Percentiles rank a stretch among this genome's conserved stretches.
phyloP scores from a whole-genome alignment of 768 basidiomycete species.

The Strobilomyces echinocephalus region DNA sequence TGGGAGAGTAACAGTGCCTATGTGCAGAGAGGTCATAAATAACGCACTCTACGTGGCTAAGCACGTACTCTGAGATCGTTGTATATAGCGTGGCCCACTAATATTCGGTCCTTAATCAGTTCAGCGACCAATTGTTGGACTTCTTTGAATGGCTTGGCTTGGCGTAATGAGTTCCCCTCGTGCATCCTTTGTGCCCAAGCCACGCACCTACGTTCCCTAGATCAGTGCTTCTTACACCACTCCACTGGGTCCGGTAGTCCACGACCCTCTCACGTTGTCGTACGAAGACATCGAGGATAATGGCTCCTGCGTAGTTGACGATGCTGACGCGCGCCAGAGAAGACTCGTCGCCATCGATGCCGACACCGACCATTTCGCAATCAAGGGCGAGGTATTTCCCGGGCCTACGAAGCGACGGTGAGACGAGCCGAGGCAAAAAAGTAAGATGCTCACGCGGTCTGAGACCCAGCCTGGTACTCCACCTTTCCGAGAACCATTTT shows the following conservation, averaged over 20 bases:
- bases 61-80: constrained; percentile 74
- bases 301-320: constrained; percentile 82
- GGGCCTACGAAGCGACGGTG: constrained; percentile 36
- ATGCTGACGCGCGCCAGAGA: constrained; percentile 31
- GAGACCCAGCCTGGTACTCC: constrained; percentile 33
- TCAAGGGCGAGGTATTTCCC: constrained; percentile 82
- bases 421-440: neutral
- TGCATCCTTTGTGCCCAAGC: too few species aligned
- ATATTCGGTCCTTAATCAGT: constrained; percentile 67
- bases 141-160: constrained; percentile 74
- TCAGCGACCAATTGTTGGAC: constrained; percentile 76
- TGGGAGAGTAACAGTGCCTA: constrained; percentile 68
- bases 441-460: constrained; percentile 41
- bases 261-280: constrained; percentile 81
- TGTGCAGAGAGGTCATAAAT: neutral
- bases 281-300: constrained; percentile 82
- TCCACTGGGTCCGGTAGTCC: constrained; percentile 82
- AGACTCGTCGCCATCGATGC: constrained; percentile 12
- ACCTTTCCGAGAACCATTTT: constrained; percentile 51
- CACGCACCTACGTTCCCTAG: constrained; percentile 53
- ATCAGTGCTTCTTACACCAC: neutral
- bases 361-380: constrained; percentile 46
- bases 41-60: neutral
- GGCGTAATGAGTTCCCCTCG: neutral
- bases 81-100: constrained; percentile 88